Evolutionary conservation across 2,329 filamentous ascomycete species (phyloP), one percentile per base, ranked within the genome.

Genomic region (Calcarisporium arbuscula): DNA sequence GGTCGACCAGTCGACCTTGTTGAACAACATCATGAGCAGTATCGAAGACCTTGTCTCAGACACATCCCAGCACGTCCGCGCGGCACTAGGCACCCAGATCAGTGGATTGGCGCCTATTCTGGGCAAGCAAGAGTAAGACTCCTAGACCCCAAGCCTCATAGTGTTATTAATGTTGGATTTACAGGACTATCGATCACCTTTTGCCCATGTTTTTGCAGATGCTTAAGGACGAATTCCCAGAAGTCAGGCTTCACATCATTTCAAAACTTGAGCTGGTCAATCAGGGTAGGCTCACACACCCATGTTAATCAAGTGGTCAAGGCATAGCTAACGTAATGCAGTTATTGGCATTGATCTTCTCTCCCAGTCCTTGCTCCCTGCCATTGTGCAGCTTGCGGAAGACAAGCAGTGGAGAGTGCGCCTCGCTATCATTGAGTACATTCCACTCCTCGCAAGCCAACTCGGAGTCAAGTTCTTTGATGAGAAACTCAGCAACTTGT

Each of bases 381-480:
- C 92, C 28, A 98, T 98, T 54, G 88, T 96, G 21, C 89, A 96
- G 61, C 74, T 98, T 50, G 92, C 92, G 36, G 92, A 96, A 64
- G 92, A 98, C 64, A 98, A 98, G 74, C 89, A 96, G 69, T 98
- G 92, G 92, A 82, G 92, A 54, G 92, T 98, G 41, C 85, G 92
- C 48, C 74, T 98, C 47, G 92, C 92, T 41, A 98, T 98, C 58
- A 98, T 98, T 61, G 90, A 98, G 74, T 96, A 98, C 66, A 95
- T 98, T 51, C 92, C 92, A 19, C 75, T 98, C 38, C 79, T 98
- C 40, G 92, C 92, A 35, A 92, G 87, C 54, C 92, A 98, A 61
- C 77, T 98, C 10, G 92, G 92, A 31, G 89, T 96, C 34, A 80
- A 94, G 57, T 98, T 98, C 72, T 98, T 98, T 56, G 89, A 98